Percentiles rank a stretch among this genome's conserved stretches.
Evolutionary conservation across 139 green algal species (phyloP).

Genomic region (Chlorella sp.): DNA sequence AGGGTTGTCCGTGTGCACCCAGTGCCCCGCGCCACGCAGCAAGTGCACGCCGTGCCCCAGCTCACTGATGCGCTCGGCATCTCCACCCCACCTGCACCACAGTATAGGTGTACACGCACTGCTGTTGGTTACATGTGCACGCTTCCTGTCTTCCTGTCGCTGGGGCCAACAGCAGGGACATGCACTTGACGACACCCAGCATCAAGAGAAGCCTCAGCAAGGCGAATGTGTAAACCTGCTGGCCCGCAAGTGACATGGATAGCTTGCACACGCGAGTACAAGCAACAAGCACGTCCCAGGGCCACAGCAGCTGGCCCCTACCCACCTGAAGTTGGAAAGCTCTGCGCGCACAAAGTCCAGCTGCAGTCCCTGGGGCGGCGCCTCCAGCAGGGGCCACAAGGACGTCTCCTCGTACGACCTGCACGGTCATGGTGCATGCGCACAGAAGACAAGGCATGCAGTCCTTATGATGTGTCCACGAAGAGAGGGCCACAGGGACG

Average conservation of each 20-base stretch:
- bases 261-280: too few species aligned
- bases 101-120: too few species aligned
- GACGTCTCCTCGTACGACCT: constrained; percentile 68
- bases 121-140: too few species aligned
- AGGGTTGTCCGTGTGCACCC: constrained; percentile 72
- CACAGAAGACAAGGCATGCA: constrained; percentile 17
- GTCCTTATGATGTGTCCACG: constrained; percentile 49
- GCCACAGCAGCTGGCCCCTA: too few species aligned
- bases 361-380: constrained; percentile 55
- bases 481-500: constrained; percentile 73
- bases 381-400: constrained; percentile 73
- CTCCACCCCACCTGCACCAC: constrained; percentile 44
- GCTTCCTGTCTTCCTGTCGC: too few species aligned
- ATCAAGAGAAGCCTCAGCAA: not conserved
- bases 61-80: constrained; percentile 50
- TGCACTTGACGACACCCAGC: not conserved
- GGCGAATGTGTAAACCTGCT: not conserved
- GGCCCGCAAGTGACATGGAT: not conserved
- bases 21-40: constrained; percentile 28
- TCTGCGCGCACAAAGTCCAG: constrained; percentile 83
- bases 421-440: not conserved
- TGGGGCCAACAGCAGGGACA: not conserved
- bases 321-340: constrained; percentile 50
- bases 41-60: constrained; percentile 71
- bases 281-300: too few species aligned